phyloP scores from a whole-genome alignment of 2,329 filamentous ascomycete species.

The Tothia fuscella region DNA sequence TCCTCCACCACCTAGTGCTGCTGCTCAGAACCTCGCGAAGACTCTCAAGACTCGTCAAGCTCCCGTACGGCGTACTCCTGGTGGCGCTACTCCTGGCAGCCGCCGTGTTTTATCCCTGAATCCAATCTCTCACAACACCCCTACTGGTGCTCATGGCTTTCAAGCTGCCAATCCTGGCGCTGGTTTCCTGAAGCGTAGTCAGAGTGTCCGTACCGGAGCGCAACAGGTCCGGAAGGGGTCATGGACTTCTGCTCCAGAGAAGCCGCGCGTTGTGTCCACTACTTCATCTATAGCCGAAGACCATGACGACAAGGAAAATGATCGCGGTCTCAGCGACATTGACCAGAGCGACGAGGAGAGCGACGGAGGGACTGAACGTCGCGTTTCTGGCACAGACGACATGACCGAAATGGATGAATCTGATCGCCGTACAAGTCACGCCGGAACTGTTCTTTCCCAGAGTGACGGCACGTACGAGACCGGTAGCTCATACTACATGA shows the following conservation, averaged over 20 bases:
- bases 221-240: slow-evolving; percentile 24
- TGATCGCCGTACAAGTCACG: slow-evolving; percentile 13
- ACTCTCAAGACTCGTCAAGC: slow-evolving; percentile 37
- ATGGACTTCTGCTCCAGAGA: slow-evolving; percentile 22
- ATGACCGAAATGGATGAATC: slow-evolving; percentile 18
- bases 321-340: slow-evolving; percentile 27
- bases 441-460: background rate
- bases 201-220: slow-evolving; percentile 25
- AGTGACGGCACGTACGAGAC: slow-evolving; percentile 20
- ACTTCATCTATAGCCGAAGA: background rate
- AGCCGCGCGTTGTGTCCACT: slow-evolving; percentile 13
- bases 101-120: slow-evolving; percentile 82
- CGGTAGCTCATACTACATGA: slow-evolving; percentile 35
- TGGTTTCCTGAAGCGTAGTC: slow-evolving; percentile 43
- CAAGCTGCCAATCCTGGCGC: slow-evolving; percentile 11
- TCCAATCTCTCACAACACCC: slow-evolving; percentile 70
- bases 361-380: slow-evolving; percentile 28
- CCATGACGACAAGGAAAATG: slow-evolving; percentile 35
- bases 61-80: slow-evolving; percentile 28
- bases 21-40: slow-evolving; percentile 23
- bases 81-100: slow-evolving; percentile 26
- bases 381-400: slow-evolving; percentile 19
- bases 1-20: slow-evolving; percentile 23
- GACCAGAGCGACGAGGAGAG: slow-evolving; percentile 24
- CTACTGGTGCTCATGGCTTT: slow-evolving; percentile 32